Evolutionary conservation across 164 flowering plant species (phyloP).

Genomic region (Piper longum): DNA sequence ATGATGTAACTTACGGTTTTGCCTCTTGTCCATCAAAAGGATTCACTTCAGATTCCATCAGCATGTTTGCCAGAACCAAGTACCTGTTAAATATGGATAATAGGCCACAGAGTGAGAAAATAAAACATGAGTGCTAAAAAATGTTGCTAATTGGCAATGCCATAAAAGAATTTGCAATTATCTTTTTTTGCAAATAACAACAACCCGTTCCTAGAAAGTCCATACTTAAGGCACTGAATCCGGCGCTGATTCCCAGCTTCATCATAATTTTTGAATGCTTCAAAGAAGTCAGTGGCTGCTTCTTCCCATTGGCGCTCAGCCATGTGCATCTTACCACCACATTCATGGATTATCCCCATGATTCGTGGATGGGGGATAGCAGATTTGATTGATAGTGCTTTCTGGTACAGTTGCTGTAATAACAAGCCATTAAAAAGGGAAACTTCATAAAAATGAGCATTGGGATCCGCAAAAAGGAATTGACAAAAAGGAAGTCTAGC

Average conservation of each 20-base stretch:
- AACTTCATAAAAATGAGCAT: neutral
- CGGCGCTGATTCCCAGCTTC: slow-evolving; percentile 99
- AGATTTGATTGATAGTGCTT: slow-evolving; percentile 89
- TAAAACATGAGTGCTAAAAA: neutral
- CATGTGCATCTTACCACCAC: slow-evolving; percentile 99
- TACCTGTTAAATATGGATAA: slow-evolving; percentile 26
- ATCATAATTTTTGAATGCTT: slow-evolving; percentile 98
- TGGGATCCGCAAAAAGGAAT: neutral
- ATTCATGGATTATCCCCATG: slow-evolving; percentile 97
- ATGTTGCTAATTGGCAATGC: neutral
- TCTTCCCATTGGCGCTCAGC: slow-evolving; percentile 99
- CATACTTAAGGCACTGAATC: slow-evolving; percentile 95
- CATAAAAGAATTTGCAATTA: neutral
- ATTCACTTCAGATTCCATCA: slow-evolving; percentile 97
- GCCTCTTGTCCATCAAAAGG: slow-evolving; percentile 99
- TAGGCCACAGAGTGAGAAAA: neutral
- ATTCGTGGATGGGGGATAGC: slow-evolving; percentile 99
- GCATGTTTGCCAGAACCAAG: slow-evolving; percentile 88
- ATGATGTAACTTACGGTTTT: slow-evolving; percentile 61
- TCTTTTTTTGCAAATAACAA: neutral
- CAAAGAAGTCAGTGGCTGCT: slow-evolving; percentile 98
- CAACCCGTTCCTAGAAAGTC: neutral
- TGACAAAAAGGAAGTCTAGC: neutral
- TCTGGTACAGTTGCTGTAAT: slow-evolving; percentile 88
- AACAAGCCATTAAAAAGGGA: neutral